phyloP scores from a whole-genome alignment of 225 moss, liverwort and hornwort species.

The Antitrichia curtipendula region DNA sequence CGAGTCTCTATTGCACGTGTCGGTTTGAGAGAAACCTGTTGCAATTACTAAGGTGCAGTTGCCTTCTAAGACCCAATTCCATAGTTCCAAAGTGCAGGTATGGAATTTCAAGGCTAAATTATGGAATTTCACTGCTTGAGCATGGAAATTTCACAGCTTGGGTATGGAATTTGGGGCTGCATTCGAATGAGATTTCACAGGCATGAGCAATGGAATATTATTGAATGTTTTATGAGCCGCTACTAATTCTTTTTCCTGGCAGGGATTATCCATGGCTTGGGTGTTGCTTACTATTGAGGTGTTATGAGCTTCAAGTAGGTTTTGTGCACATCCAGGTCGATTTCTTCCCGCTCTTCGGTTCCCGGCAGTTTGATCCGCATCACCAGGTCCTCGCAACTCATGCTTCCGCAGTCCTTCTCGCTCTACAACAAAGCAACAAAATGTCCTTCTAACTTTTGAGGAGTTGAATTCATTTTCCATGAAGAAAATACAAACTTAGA shows the following conservation, averaged over 20 bases:
- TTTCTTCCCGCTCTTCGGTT: conserved; percentile 14
- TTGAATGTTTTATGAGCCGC: neutral
- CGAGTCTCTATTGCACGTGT: neutral
- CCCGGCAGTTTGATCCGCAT: conserved; percentile 45
- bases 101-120: neutral
- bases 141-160: no score
- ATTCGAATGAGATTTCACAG: no score
- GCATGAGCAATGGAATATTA: no score
- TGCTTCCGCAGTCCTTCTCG: conserved; percentile 40
- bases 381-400: conserved; percentile 52
- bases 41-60: neutral
- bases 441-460: no score
- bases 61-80: neutral
- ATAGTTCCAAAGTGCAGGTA: neutral
- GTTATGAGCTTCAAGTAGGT: conserved; percentile 41
- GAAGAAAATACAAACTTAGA: no score
- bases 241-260: neutral
- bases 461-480: neutral
- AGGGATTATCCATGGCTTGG: no score
- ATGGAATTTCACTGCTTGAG: neutral
- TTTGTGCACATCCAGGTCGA: conserved; percentile 40
- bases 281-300: conserved; percentile 26
- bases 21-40: neutral
- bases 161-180: neutral
- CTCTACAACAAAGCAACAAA: conserved; percentile 6